phyloP scores from a whole-genome alignment of 2,329 filamentous ascomycete species.

The Talaromyces pinophilus region DNA sequence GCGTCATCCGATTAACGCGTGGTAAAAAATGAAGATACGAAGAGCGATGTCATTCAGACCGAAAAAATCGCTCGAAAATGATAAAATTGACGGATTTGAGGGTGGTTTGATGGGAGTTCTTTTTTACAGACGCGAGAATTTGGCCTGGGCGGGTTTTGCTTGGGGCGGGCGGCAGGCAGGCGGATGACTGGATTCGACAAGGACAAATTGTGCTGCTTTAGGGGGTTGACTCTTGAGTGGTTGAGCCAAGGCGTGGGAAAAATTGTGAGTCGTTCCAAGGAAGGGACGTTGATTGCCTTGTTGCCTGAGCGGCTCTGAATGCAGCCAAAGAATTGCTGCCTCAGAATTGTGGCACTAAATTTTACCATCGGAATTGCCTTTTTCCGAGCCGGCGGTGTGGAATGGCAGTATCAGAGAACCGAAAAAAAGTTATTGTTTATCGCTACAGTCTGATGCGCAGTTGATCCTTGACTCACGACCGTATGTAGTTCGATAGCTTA shows the following conservation, averaged over 20 bases:
- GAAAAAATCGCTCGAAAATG: constrained; percentile 48
- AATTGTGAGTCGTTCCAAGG: constrained; percentile 12
- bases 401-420: constrained; percentile 15
- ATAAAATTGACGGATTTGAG: constrained; percentile 46
- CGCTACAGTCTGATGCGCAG: constrained; percentile 2
- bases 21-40: constrained; percentile 42
- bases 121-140: constrained; percentile 34
- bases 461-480: neutral
- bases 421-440: constrained; percentile 18
- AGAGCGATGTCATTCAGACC: constrained; percentile 47
- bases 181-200: constrained; percentile 27
- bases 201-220: constrained; percentile 26
- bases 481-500: neutral
- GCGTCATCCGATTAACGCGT: constrained; percentile 54
- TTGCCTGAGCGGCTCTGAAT: constrained; percentile 14
- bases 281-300: neutral
- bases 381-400: constrained; percentile 21
- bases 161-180: constrained; percentile 24
- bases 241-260: constrained; percentile 4
- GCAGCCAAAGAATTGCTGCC: constrained; percentile 14
- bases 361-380: neutral
- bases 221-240: neutral
- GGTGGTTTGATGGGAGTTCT: constrained; percentile 39
- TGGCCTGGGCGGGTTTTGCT: constrained; percentile 28
- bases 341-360: neutral